Evolutionary conservation across 2,329 filamentous ascomycete genomes (phyloP).

Genomic region (Monosporascus ibericus): DNA sequence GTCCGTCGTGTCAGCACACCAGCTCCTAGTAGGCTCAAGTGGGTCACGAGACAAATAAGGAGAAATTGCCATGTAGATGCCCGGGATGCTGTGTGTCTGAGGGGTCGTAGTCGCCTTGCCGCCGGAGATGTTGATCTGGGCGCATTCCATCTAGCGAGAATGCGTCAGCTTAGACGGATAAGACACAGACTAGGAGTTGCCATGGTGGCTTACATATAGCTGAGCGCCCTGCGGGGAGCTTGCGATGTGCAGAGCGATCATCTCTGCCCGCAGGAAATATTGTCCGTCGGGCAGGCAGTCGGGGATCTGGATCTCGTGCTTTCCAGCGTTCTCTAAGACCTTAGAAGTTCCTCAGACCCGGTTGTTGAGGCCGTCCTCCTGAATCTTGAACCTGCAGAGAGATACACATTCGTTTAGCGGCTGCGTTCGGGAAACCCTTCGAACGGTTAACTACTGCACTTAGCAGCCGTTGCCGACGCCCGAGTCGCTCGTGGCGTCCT

Average conservation of each 20-base stretch:
- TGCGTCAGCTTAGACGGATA: background rate
- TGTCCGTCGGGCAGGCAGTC: slow-evolving; percentile 46
- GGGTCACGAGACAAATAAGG: too few relatives aligned
- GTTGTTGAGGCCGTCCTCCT: slow-evolving; percentile 19
- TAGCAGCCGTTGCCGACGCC: slow-evolving; percentile 37
- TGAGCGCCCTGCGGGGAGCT: slow-evolving; percentile 37
- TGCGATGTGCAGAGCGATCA: slow-evolving; percentile 50
- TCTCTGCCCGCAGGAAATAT: slow-evolving; percentile 52
- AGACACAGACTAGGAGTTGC: too few relatives aligned
- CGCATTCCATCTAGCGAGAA: slow-evolving; percentile 36
- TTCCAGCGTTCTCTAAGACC: slow-evolving; percentile 41
- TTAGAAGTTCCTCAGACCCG: slow-evolving; percentile 28
- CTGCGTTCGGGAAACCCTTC: background rate
- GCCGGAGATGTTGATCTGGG: slow-evolving; percentile 24
- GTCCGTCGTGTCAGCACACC: too few relatives aligned
- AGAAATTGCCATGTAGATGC: slow-evolving; percentile 27
- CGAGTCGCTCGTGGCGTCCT: slow-evolving; percentile 36
- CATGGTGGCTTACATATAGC: slow-evolving; percentile 29
- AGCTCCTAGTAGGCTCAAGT: too few relatives aligned
- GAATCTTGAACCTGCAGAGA: slow-evolving; percentile 27
- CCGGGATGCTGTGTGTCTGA: slow-evolving; percentile 29
- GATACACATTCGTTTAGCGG: background rate
- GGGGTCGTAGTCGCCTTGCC: slow-evolving; percentile 23
- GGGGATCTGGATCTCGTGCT: slow-evolving; percentile 47
- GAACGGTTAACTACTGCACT: background rate